Evolutionary conservation across 2,329 filamentous ascomycete genomes (phyloP).

Genomic region (Magnaporthiopsis incrustans): DNA sequence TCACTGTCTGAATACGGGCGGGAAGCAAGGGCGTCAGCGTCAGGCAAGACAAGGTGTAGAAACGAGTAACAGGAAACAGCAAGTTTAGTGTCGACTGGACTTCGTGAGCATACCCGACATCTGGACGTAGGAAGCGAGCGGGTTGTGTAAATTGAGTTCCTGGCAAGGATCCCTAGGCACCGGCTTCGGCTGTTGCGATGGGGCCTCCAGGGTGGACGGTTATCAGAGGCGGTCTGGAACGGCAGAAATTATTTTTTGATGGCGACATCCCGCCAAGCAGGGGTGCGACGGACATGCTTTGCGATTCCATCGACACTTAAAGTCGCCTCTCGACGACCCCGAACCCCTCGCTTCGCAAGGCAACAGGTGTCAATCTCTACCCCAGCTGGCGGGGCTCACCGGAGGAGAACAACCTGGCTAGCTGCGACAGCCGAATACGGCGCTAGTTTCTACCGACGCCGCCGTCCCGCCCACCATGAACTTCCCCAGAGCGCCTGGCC

Average conservation of each 20-base stretch:
- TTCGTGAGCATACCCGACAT: background rate
- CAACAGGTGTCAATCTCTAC: background rate
- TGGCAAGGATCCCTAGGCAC: background rate
- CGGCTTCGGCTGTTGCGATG: background rate
- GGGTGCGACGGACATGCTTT: background rate
- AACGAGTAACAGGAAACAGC: background rate
- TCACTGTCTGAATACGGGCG: background rate
- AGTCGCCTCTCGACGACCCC: background rate
- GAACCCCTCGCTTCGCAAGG: background rate
- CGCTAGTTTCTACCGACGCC: background rate
- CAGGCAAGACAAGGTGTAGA: background rate
- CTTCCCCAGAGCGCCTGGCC: constrained; percentile 24
- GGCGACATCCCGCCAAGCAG: background rate
- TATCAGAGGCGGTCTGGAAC: background rate
- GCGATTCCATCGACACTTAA: background rate
- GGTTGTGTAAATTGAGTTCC: background rate
- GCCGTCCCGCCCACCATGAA: constrained; percentile 24
- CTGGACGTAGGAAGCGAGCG: background rate
- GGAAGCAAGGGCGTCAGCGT: background rate
- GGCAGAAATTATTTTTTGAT: constrained; percentile 8
- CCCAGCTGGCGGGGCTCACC: no score
- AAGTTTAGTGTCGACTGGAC: background rate
- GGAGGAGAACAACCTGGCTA: background rate
- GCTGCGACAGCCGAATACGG: background rate
- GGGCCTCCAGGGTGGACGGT: background rate